Evolutionary conservation across 2,329 filamentous ascomycete species (phyloP).

Genomic region (Botrytis hyacinthi): DNA sequence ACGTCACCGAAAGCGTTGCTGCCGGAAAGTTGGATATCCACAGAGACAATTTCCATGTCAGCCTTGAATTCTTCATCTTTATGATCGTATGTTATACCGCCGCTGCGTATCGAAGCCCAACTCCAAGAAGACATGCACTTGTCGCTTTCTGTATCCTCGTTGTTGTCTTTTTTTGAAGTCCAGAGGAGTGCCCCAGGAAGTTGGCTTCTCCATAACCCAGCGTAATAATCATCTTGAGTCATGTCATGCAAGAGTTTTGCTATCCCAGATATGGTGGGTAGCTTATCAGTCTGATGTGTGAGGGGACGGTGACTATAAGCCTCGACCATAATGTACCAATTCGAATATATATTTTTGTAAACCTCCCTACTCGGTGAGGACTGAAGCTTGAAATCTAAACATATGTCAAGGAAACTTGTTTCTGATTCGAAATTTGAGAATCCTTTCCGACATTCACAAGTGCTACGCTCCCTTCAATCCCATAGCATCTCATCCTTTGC

Average conservation of each 20-base stretch:
- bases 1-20: neutral
- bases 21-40: neutral
- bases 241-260: neutral
- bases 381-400: neutral
- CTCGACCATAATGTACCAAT: neutral
- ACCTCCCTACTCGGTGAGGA: neutral
- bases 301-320: neutral
- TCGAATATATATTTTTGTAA: neutral
- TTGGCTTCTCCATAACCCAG: neutral
- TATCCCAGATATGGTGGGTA: neutral
- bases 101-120: neutral
- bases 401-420: neutral
- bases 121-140: neutral
- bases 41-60: neutral
- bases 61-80: neutral
- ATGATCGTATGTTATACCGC: neutral
- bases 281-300: neutral
- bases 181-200: neutral
- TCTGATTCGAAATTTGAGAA: neutral
- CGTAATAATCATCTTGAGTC: neutral
- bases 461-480: neutral
- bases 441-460: neutral
- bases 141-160: neutral
- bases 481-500: neutral
- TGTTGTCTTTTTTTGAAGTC: fast-evolving